Evolutionary conservation across 2,329 filamentous ascomycete genomes (phyloP), one percentile per base, ranked within the genome.

Genomic region (Daldinia sp.): DNA sequence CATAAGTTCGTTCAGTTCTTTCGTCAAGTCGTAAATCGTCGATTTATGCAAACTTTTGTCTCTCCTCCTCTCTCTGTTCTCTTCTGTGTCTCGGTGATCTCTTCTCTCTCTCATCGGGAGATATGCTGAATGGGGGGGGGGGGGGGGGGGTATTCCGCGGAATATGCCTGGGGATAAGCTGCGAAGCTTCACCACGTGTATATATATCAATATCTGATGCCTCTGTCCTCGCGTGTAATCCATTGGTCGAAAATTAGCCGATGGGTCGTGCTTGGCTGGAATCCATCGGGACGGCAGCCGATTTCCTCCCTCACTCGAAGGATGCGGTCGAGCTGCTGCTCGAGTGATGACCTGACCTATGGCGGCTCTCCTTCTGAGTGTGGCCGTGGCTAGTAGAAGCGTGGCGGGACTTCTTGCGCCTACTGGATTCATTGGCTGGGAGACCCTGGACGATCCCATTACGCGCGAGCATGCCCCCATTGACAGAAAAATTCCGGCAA

Each of bases 401-500:
- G 67, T 81, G 78, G 68, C 83, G 83, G 65, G 83, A 81, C 76
- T 81, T 82, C 77, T 83, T 83, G 69, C 81, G 79, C 69, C 80
- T 84, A 73, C 78, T 78, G 57, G 85, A 79, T 68, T 83, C 80
- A 68, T 82, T 81, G 58, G 82, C 85, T 11, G 87, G 87, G 34
- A 90, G 81, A 50, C 87, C 87, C 77, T 90, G 87, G 66, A 90
- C 86, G 66, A 89, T 88, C 41, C 87, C 87, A 73, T 89, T 90
- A 68, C 87, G 85, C 66, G 87, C 87, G 67, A 89, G 82, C 93
- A 96, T 97, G 76, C 94, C 94, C 72, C 96, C 93, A 76, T 97
- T 97, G 77, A 96, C 92, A 58, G 93, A 96, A 80, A 97, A 97
- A 83, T 97, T 97, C 68, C 93, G 90, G 83, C 94, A 97, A 70